A percentile compares a stretch with the other conserved stretches of the same genome.
Evolutionary conservation across 2,329 filamentous ascomycete genomes (phyloP).

Genomic region (Pezicula carpinea): DNA sequence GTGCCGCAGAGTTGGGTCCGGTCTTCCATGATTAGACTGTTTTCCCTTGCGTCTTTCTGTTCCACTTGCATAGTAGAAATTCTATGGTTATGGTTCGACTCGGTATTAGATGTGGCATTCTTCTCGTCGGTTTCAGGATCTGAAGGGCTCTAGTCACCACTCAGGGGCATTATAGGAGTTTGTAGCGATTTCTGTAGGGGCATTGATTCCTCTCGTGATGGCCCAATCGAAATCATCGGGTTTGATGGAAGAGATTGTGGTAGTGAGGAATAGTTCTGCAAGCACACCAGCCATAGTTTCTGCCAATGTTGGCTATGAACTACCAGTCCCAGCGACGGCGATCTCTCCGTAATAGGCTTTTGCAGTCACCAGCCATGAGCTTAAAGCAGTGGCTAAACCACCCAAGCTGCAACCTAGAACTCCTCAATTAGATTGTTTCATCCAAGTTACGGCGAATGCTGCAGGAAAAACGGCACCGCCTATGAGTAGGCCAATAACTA

Average conservation of each 20-base stretch:
- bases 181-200: not conserved
- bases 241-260: constrained; percentile 1
- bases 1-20: not conserved
- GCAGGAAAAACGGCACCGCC: constrained; percentile 51
- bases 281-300: not conserved
- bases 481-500: constrained; percentile 21
- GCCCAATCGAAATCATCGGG: constrained; percentile 8
- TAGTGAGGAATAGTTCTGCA: not conserved
- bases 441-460: constrained; percentile 47
- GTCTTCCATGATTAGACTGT: constrained; percentile 1
- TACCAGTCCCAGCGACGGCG: constrained; percentile 40
- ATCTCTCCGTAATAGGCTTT: constrained; percentile 41
- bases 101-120: not conserved
- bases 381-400: constrained; percentile 43
- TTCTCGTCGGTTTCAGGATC: too few species aligned
- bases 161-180: too few species aligned
- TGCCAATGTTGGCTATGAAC: constrained; percentile 1
- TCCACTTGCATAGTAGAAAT: not conserved
- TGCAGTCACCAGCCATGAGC: constrained; percentile 46
- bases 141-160: too few species aligned
- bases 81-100: not conserved
- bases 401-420: constrained; percentile 45
- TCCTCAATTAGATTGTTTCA: constrained; percentile 41
- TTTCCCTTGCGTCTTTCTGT: not conserved
- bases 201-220: constrained; percentile 5